A percentile compares a stretch with the other conserved stretches of the same genome.
Conservation (phyloP, 1,139 yeast genomes). For the Nakaseomyces delphensis region DNA sequence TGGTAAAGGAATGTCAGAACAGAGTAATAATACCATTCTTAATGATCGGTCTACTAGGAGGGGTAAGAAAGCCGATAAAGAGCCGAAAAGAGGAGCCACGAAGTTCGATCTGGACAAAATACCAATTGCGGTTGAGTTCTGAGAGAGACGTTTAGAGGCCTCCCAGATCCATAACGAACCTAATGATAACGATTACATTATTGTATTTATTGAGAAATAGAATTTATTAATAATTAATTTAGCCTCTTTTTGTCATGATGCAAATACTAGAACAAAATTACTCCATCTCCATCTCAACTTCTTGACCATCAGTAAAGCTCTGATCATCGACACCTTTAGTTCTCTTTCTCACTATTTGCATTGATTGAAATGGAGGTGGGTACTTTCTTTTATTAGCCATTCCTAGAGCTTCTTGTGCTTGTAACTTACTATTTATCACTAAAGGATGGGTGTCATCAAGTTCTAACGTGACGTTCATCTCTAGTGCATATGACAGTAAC, state of each 20-base stretch:
- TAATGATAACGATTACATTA: not conserved
- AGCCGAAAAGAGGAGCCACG: not conserved
- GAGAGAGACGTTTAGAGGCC: too few species aligned
- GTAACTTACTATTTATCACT: conserved; percentile 22
- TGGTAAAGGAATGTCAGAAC: not conserved
- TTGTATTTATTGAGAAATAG: not conserved
- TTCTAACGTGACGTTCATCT: conserved; percentile 41
- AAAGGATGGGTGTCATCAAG: conserved; percentile 30
- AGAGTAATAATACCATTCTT: too few species aligned
- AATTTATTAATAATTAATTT: too few species aligned
- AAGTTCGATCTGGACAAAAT: not conserved
- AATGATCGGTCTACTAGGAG: too few species aligned
- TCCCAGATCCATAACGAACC: too few species aligned
- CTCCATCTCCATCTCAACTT: conserved; percentile 15
- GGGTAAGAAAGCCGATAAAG: not conserved
- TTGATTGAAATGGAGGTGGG: conserved; percentile 11
- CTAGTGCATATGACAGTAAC: conserved; percentile 70
- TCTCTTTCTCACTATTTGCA: conserved; percentile 12
- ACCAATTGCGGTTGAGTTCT: not conserved
- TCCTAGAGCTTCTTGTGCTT: conserved; percentile 13
- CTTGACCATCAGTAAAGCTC: not conserved
- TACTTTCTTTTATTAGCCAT: conserved; percentile 18
- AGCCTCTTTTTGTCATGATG: too few species aligned
- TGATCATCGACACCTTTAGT: conserved; percentile 5
- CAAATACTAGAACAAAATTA: not conserved